Conservation (phyloP, 768 basidiomycete genomes). For the Nidula microcarpa region DNA sequence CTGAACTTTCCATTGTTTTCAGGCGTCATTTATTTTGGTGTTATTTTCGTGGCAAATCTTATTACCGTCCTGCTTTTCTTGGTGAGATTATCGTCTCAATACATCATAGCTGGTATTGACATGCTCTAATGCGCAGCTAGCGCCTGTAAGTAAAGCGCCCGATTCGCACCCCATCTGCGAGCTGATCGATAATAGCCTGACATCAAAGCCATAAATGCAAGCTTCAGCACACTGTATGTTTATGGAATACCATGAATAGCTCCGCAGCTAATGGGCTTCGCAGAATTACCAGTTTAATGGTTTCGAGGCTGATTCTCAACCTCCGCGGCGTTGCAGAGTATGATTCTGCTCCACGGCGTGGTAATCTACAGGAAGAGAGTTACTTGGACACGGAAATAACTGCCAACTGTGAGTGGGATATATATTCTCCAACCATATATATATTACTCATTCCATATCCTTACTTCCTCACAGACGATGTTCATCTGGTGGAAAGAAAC, state of each 20-base stretch:
- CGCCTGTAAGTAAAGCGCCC: too few species aligned
- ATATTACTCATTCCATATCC: background rate
- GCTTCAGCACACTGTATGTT: constrained; percentile 32
- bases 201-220: constrained; percentile 32
- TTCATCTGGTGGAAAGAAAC: background rate
- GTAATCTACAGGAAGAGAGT: background rate
- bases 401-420: background rate
- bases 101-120: too few species aligned
- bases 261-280: too few species aligned
- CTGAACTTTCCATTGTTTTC: background rate
- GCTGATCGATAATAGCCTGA: constrained; percentile 17
- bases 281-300: constrained; percentile 33
- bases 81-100: constrained; percentile 11
- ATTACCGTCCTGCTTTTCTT: constrained; percentile 27
- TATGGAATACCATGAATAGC: background rate
- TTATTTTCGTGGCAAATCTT: constrained; percentile 28
- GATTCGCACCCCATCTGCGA: background rate
- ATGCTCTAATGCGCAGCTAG: too few species aligned
- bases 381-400: background rate
- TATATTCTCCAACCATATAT: background rate
- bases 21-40: constrained; percentile 30
- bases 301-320: constrained; percentile 33
- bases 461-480: background rate
- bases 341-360: background rate
- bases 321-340: constrained; percentile 8